These are phyloP conservation scores for Tetracladium setigerum DNA, from an alignment of 495 filamentous ascomycete species.

Conservation along the genomic window DNA sequence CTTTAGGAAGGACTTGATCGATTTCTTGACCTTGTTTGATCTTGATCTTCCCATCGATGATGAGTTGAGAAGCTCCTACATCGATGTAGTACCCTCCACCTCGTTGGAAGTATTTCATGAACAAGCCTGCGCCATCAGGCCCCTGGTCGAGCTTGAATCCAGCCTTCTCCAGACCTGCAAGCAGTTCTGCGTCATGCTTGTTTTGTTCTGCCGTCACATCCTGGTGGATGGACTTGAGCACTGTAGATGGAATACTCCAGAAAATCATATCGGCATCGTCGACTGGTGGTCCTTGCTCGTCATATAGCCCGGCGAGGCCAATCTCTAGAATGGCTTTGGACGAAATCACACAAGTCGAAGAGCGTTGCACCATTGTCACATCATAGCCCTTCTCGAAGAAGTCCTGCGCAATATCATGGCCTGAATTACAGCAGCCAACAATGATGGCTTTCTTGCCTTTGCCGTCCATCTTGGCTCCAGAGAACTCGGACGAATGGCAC, in stretches of 20 bases:
- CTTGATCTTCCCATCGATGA: slow-evolving; percentile 68
- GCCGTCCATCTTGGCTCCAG: slow-evolving; percentile 41
- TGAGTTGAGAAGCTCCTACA: slow-evolving; percentile 61
- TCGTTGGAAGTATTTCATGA: slow-evolving; percentile 64
- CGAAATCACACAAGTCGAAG: slow-evolving; percentile 61
- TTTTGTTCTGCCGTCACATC: slow-evolving; percentile 41
- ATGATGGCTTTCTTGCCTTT: slow-evolving; percentile 62
- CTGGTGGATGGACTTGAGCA: slow-evolving; percentile 48
- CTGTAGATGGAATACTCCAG: slow-evolving; percentile 47
- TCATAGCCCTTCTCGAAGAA: slow-evolving; percentile 72
- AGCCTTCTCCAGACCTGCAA: slow-evolving; percentile 54
- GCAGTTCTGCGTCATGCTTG: slow-evolving; percentile 41
- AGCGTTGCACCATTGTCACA: slow-evolving; percentile 77
- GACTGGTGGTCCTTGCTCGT: slow-evolving; percentile 48
- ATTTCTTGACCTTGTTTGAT: slow-evolving; percentile 56
- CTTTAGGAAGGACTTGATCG: slow-evolving; percentile 27
- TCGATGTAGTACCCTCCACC: slow-evolving; percentile 80
- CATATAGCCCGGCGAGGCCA: slow-evolving; percentile 42
- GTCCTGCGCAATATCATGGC: slow-evolving; percentile 76
- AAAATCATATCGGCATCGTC: slow-evolving; percentile 57
- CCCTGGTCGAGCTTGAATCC: slow-evolving; percentile 66
- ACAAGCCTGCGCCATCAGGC: slow-evolving; percentile 53
- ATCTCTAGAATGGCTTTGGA: slow-evolving; percentile 37
- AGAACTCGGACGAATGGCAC: slow-evolving; percentile 67
- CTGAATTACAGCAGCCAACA: slow-evolving; percentile 72